Base-by-base conservation (phyloP, 208 protist species). In the Trypanosoma platydactyli region DNA sequence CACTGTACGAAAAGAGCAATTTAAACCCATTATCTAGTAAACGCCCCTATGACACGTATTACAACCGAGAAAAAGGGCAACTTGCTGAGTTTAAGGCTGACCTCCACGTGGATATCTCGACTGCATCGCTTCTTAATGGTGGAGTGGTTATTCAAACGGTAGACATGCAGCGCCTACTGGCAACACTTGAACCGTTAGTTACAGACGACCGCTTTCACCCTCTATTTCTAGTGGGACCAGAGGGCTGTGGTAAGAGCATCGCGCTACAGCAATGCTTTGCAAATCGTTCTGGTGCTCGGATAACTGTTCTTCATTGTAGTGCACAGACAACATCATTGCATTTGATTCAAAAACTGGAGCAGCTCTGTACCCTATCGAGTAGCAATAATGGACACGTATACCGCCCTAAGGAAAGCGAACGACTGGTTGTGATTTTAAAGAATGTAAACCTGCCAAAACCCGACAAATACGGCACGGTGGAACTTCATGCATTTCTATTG, bases 391-490 rank as follows among this genome's bases (percentile, higher is more conserved):
- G 98, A 9, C 93, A 84, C 30, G 84, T 98, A 44, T 89, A 97
- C 51, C 84, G 97, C 15, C 98, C 98, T 16, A 96, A 94, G 49
- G 92, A 98, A 18, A 88, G 86, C 29, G 97, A 98, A 38, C 80
- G 92, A 20, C 76, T 99, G 11, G 86, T 99, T 0, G 71, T 99
- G 22, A 86, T 98, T 61, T 69, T 99, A 25, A 98, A 98, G 81
- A 98, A 99, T 80, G 79, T 99, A 27, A 98, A 99, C 76, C 79
- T 99, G 29, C 96, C 98, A 24, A 97, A 97, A 77, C 97, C 98
- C 16, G 98, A 99, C 82, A 96, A 93, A 74, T 99, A 99, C 83
- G 97, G 92, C 70, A 99, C 98, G 2, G 92, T 98, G 9, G 87
- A 98, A 81, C 84, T 99, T 27, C 95, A 99, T 69, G 91, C 94